These are phyloP conservation scores for Yamadazyma endophytica DNA, from an alignment of 805 yeast genomes.

Conservation along the genomic window DNA sequence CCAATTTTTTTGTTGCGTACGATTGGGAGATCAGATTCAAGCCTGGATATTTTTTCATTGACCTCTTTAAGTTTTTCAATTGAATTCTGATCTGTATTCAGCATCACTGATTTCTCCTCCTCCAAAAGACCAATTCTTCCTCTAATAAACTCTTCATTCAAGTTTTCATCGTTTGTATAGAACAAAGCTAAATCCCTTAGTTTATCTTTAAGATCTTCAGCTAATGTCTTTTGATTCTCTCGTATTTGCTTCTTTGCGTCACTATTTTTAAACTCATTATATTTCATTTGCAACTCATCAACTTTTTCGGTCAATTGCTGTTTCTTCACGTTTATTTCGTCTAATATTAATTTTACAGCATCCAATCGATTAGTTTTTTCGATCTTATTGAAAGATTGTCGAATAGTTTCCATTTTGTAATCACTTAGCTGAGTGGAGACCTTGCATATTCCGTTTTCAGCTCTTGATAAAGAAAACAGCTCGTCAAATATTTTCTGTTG, in stretches of 20 bases:
- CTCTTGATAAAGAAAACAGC: slow-evolving; percentile 6
- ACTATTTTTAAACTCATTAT: slow-evolving; percentile 32
- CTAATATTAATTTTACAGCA: slow-evolving; percentile 19
- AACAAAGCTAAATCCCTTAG: slow-evolving; percentile 36
- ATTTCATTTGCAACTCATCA: slow-evolving; percentile 27
- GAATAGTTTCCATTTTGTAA: slow-evolving; percentile 5
- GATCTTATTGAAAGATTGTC: slow-evolving; percentile 11
- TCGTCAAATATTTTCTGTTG: slow-evolving; percentile 21
- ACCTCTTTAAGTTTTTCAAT: slow-evolving; percentile 37
- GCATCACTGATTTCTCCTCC: slow-evolving; percentile 39
- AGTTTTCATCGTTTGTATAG: slow-evolving; percentile 29
- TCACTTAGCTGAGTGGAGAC: not conserved
- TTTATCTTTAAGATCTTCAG: slow-evolving; percentile 33
- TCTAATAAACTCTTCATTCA: slow-evolving; percentile 35
- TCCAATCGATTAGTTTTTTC: slow-evolving; percentile 16
- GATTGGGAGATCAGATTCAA: slow-evolving; percentile 37
- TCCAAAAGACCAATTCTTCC: slow-evolving; percentile 42
- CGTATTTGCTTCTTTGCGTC: slow-evolving; percentile 35
- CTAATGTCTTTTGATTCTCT: slow-evolving; percentile 31
- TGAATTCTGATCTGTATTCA: slow-evolving; percentile 35
- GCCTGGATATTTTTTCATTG: slow-evolving; percentile 26
- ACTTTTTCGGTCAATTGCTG: slow-evolving; percentile 26
- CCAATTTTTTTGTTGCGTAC: slow-evolving; percentile 18
- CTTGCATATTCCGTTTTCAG: not conserved
- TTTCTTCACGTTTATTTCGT: slow-evolving; percentile 23